Conservation (phyloP, 495 filamentous ascomycete genomes). For the Corynascus novoguineensis region DNA sequence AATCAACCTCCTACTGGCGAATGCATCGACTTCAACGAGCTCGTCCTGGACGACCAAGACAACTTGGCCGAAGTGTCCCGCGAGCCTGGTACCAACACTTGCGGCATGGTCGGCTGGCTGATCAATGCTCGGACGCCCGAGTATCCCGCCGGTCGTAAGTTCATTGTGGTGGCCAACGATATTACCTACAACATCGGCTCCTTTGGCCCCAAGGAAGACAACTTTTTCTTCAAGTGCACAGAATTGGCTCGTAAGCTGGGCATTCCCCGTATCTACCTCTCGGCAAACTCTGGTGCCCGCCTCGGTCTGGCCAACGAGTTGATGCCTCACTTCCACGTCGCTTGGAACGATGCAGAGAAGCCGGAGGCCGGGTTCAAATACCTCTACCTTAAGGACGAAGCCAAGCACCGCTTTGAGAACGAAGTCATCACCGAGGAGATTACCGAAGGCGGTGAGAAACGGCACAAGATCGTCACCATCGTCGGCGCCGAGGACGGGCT, state of each 20-base stretch:
- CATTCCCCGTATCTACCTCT: conserved; percentile 94
- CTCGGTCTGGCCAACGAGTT: conserved; percentile 95
- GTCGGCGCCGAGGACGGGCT: conserved; percentile 93
- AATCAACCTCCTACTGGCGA: conserved; percentile 81
- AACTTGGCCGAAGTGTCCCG: conserved; percentile 87
- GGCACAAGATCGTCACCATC: conserved; percentile 91
- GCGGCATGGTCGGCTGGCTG: conserved; percentile 98
- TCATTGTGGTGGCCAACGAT: conserved; percentile 96
- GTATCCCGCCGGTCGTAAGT: conserved; percentile 85
- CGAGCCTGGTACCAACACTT: conserved; percentile 88
- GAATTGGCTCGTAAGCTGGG: conserved; percentile 88
- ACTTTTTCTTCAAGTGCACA: conserved; percentile 98
- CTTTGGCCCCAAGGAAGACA: conserved; percentile 92
- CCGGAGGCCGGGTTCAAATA: conserved; percentile 96
- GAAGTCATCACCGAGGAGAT: conserved; percentile 87
- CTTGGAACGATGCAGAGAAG: conserved; percentile 81
- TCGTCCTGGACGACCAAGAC: conserved; percentile 90
- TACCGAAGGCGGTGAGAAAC: conserved; percentile 78
- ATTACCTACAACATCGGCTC: conserved; percentile 99
- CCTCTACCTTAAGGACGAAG: conserved; percentile 85
- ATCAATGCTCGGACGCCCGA: conserved; percentile 97
- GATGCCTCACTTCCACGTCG: conserved; percentile 92
- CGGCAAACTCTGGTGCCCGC: conserved; percentile 98
- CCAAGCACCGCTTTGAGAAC: conserved; percentile 83
- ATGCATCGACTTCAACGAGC: conserved; percentile 91